Conservation (phyloP, 441 rosid species). For the Gossypium gossypioides region DNA sequence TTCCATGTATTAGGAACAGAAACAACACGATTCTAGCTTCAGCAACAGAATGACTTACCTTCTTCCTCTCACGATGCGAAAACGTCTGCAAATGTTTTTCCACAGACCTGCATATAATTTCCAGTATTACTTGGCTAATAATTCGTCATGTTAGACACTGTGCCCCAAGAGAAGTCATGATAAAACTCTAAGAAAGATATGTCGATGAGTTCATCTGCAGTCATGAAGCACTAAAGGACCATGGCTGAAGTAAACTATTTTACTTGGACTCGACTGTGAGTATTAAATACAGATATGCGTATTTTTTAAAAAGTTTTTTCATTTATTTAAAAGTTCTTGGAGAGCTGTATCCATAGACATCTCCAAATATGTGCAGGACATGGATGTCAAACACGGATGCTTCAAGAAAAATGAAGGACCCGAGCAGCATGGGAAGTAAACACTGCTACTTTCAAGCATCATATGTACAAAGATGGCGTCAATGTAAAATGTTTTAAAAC, state of each 20-base stretch:
- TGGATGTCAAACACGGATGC: background rate
- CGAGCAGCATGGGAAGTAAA: background rate
- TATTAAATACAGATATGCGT: background rate
- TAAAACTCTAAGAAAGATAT: background rate
- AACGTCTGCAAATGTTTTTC: constrained; percentile 50
- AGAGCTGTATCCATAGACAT: too few relatives aligned
- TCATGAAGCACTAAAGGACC: background rate
- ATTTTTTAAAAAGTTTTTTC: background rate
- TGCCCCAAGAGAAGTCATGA: background rate
- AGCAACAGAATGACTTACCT: constrained; percentile 18
- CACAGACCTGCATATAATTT: constrained; percentile 29
- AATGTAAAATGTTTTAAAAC: constrained; percentile 6
- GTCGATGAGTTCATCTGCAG: background rate
- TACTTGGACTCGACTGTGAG: background rate
- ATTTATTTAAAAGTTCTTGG: too few relatives aligned
- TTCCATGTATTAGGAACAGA: background rate
- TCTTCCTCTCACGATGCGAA: constrained; percentile 51
- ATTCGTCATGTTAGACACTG: background rate
- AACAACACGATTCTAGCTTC: background rate
- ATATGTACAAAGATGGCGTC: background rate
- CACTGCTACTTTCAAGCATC: background rate
- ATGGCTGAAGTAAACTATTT: background rate
- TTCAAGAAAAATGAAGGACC: background rate
- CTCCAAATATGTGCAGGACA: too few relatives aligned
- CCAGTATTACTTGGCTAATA: background rate